These are phyloP conservation scores for Arthrobotrys sphaeroides DNA, from an alignment of 2,329 filamentous ascomycete genomes.

Conservation along the genomic window DNA sequence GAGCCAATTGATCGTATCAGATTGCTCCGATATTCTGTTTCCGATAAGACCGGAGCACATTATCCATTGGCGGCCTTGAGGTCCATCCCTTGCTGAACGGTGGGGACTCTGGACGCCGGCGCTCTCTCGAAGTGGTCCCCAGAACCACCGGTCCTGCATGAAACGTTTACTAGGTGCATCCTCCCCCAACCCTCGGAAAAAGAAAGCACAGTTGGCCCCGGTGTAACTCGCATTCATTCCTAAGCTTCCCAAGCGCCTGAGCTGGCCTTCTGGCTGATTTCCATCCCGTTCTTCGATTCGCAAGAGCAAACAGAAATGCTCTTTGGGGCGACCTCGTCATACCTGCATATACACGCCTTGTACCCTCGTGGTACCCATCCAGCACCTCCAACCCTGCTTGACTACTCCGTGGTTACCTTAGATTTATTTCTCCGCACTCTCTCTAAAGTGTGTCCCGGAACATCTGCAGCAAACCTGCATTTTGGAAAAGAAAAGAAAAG, in stretches of 20 bases:
- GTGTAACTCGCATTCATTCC: constrained; percentile 26
- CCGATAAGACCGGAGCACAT: constrained; percentile 16
- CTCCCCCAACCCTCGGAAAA: constrained; percentile 13
- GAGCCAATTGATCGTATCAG: constrained; percentile 32
- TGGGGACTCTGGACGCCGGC: constrained; percentile 16
- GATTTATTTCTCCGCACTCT: constrained; percentile 35
- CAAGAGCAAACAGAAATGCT: neutral
- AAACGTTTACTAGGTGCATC: constrained; percentile 52
- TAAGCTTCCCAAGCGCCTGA: constrained; percentile 44
- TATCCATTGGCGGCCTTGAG: constrained; percentile 36
- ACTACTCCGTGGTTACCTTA: constrained; percentile 43
- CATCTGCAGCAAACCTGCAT: constrained; percentile 36
- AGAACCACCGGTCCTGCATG: constrained; percentile 54
- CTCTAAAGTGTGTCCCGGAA: constrained; percentile 33
- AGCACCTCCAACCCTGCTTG: constrained; percentile 10
- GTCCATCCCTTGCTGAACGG: constrained; percentile 13
- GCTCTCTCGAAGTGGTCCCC: constrained; percentile 5
- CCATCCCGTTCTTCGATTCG: constrained; percentile 41
- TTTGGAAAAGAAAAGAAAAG: constrained; percentile 29
- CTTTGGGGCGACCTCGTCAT: constrained; percentile 52
- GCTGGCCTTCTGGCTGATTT: constrained; percentile 46
- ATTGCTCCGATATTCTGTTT: constrained; percentile 6
- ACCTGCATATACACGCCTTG: constrained; percentile 49
- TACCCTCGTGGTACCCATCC: constrained; percentile 44
- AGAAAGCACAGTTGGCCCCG: constrained; percentile 26